phyloP scores from a whole-genome alignment of 306 rosid species.

The Begonia loranthoides region DNA sequence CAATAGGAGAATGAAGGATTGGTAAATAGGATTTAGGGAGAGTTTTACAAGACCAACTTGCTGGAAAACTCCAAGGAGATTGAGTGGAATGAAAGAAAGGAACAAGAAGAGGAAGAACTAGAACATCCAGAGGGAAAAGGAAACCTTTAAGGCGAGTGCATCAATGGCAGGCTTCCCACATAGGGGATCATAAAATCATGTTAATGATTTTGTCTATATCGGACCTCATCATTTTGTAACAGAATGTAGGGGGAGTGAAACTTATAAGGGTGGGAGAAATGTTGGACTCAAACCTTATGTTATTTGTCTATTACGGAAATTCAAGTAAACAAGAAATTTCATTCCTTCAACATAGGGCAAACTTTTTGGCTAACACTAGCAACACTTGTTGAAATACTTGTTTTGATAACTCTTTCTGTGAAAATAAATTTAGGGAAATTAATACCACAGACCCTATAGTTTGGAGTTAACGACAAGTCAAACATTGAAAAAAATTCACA shows the following conservation, averaged over 20 bases:
- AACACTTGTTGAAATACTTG: slow-evolving; percentile 73
- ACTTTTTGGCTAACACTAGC: slow-evolving; percentile 81
- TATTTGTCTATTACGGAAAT: slow-evolving; percentile 69
- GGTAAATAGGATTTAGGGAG: slow-evolving; percentile 86
- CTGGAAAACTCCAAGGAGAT: slow-evolving; percentile 51
- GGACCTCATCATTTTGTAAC: slow-evolving; percentile 46
- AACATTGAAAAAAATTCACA: too few relatives aligned
- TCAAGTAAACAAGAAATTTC: slow-evolving; percentile 42
- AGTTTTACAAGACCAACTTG: slow-evolving; percentile 63
- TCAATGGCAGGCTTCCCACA: slow-evolving; percentile 41
- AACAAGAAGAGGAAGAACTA: slow-evolving; percentile 60
- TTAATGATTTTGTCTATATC: slow-evolving; percentile 48
- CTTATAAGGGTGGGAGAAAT: slow-evolving; percentile 66
- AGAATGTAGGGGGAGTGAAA: slow-evolving; percentile 39
- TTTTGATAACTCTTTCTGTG: not conserved
- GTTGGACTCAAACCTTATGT: slow-evolving; percentile 72
- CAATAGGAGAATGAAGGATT: slow-evolving; percentile 61
- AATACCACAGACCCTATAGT: too few relatives aligned
- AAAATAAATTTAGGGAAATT: not conserved
- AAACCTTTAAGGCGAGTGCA: slow-evolving; percentile 36
- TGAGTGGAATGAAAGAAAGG: slow-evolving; percentile 38
- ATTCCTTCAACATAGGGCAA: slow-evolving; percentile 85
- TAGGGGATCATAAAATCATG: slow-evolving; percentile 40
- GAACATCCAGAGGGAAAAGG: slow-evolving; percentile 40
- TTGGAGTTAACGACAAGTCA: too few relatives aligned